Conservation (phyloP, 768 basidiomycete genomes). For the Lactarius vividus region DNA sequence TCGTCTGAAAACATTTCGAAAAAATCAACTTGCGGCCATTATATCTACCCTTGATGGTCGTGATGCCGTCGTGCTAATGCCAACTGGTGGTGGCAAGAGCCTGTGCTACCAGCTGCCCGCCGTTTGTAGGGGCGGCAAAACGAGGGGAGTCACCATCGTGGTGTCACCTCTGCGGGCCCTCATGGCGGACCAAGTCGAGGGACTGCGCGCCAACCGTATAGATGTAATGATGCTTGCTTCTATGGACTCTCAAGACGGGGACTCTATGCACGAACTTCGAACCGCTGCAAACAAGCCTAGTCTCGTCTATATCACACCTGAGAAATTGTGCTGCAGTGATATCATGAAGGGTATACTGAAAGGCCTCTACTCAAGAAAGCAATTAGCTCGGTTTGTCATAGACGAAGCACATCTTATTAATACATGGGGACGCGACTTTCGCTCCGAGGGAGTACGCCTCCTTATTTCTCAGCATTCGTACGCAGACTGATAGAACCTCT, state of each 20-base stretch:
- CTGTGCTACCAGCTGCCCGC: constrained; percentile 91
- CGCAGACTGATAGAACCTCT: constrained; percentile 1
- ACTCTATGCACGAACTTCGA: constrained; percentile 44
- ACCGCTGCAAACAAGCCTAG: constrained; percentile 49
- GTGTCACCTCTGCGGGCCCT: constrained; percentile 85
- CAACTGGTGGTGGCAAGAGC: constrained; percentile 92
- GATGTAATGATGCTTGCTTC: constrained; percentile 52
- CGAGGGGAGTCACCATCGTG: constrained; percentile 83
- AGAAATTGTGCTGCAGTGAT: constrained; percentile 69
- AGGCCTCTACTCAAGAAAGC: constrained; percentile 51
- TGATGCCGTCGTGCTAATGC: constrained; percentile 95
- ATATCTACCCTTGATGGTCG: constrained; percentile 71
- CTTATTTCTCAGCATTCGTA: neutral
- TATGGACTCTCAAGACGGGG: constrained; percentile 35
- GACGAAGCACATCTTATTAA: constrained; percentile 97
- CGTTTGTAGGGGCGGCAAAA: constrained; percentile 66
- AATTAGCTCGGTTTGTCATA: constrained; percentile 85
- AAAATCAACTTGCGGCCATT: constrained; percentile 86
- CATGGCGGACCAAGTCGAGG: constrained; percentile 84
- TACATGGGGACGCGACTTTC: constrained; percentile 93
- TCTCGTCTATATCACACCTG: constrained; percentile 89
- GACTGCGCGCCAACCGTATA: constrained; percentile 60
- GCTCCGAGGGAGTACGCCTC: constrained; percentile 40
- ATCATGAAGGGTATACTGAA: constrained; percentile 54
- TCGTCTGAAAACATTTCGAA: constrained; percentile 63